These are phyloP conservation scores for Leccinum fallax DNA, from an alignment of 1,284 basidiomycete genomes.

Conservation along the genomic window DNA sequence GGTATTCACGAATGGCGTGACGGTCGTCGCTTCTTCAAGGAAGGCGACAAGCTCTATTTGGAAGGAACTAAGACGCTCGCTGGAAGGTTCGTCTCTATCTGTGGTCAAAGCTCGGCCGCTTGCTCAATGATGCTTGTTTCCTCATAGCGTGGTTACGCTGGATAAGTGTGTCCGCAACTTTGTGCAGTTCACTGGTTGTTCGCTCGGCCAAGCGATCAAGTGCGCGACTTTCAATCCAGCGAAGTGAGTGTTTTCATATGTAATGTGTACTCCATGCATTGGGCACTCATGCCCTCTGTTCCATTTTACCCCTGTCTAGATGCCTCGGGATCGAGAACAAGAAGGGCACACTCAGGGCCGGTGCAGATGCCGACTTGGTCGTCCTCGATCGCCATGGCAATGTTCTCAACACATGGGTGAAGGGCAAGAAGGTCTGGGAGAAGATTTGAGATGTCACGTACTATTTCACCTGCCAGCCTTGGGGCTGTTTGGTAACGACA, in stretches of 20 bases:
- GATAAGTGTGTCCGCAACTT: slow-evolving; percentile 88
- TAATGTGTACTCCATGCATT: not conserved
- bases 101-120: not conserved
- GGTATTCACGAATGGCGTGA: slow-evolving; percentile 89
- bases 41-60: slow-evolving; percentile 79
- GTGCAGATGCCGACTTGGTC: slow-evolving; percentile 83
- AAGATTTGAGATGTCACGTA: slow-evolving; percentile 22
- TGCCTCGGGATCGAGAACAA: slow-evolving; percentile 76
- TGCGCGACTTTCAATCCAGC: slow-evolving; percentile 87
- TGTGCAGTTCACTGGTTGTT: slow-evolving; percentile 77
- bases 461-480: not conserved
- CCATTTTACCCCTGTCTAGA: slow-evolving; percentile 35
- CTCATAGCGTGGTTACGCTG: slow-evolving; percentile 70
- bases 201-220: slow-evolving; percentile 80
- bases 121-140: not conserved
- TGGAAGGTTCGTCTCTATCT: slow-evolving; percentile 54
- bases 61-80: slow-evolving; percentile 87
- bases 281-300: not conserved
- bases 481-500: not conserved
- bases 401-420: slow-evolving; percentile 80
- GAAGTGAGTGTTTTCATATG: slow-evolving; percentile 44
- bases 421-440: slow-evolving; percentile 72
- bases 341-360: slow-evolving; percentile 80
- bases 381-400: slow-evolving; percentile 71
- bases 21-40: slow-evolving; percentile 75